Base-by-base conservation (phyloP, 2,329 filamentous ascomycete species). In the Phialophora expanda region DNA sequence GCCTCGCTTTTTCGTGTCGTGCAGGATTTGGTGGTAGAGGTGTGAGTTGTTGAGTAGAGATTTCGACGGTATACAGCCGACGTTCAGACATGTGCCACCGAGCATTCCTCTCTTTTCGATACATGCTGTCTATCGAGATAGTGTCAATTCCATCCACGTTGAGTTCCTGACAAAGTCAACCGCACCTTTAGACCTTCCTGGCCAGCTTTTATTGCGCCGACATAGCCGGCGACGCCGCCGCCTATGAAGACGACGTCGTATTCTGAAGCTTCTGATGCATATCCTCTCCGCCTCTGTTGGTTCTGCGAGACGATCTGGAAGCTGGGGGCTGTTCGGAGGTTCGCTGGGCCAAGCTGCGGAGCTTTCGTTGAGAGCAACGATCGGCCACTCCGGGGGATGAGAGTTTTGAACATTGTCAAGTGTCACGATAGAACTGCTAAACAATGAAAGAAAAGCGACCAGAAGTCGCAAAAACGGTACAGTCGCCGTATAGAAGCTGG, bases 11-110 rank as follows among this genome's bases (percentile, higher is more conserved):
- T 97, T 97, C 72, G 93, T 94, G 84, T 99, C 95, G 84, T 99
- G 94, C 68, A 96, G 87, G 77, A 97, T 90, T 82, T 93, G 90
- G 85, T 98, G 94, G 86, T 98, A 98, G 68, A 98, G 87, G 81
- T 97, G 93, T 75, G 95, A 97, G 86, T 98, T 98, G 89, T 98
- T 99, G 80, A 99, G 91, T 74, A 99, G 92, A 70, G 95, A 97
- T 84, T 99, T 99, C 72, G 95, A 99, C 73, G 95, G 95, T 78
- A 99, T 99, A 84, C 95, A 99, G 83, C 95, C 95, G 77, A 99
- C 95, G 80, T 99, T 99, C 76, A 99, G 84, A 85, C 95, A 99
- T 76, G 95, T 99, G 78, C 95, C 95, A 76, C 95, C 95, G 75
- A 99, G 89, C 67, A 88, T 86, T 73, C 95, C 95, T 78, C 95